Percentiles rank a stretch among this genome's conserved stretches.
phyloP scores from a whole-genome alignment of 2,329 filamentous ascomycete species.

The Claviceps capensis region DNA sequence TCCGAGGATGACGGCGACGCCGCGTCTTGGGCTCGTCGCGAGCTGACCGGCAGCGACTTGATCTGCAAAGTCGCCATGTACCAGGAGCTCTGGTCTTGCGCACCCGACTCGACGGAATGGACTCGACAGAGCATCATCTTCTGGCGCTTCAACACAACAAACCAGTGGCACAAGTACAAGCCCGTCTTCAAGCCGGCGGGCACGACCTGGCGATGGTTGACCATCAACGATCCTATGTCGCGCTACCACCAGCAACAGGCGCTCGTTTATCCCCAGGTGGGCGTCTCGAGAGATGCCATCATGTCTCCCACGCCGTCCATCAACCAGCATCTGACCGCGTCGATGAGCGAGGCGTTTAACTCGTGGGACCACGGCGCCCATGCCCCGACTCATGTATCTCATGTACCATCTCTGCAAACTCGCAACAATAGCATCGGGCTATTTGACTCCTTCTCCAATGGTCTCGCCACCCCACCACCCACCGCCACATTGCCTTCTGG shows the following conservation, averaged over 20 bases:
- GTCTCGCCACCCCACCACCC: conserved; percentile 43
- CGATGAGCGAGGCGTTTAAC: conserved; percentile 44
- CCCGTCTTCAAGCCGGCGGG: conserved; percentile 36
- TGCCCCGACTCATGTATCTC: conserved; percentile 15
- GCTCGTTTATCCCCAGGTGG: conserved; percentile 22
- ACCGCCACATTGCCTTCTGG: conserved; percentile 35
- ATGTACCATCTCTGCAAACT: conserved; percentile 20
- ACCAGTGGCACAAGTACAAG: conserved; percentile 37
- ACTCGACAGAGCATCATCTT: conserved; percentile 45
- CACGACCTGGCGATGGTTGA: conserved; percentile 49
- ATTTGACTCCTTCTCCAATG: conserved; percentile 37
- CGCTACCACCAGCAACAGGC: conserved; percentile 40
- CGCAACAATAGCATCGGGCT: conserved; percentile 24
- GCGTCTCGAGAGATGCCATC: conserved; percentile 27
- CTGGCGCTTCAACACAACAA: conserved; percentile 45
- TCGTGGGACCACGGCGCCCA: conserved; percentile 27
- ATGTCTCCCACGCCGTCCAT: conserved; percentile 39
- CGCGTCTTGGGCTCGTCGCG: conserved; percentile 24
- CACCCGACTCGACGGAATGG: conserved; percentile 35
- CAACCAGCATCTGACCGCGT: conserved; percentile 37
- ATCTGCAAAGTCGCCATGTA: conserved; percentile 51
- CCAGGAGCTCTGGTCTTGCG: conserved; percentile 48
- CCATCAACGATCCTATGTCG: conserved; percentile 45
- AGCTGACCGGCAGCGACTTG: conserved; percentile 38
- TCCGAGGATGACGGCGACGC: conserved; percentile 27